Evolutionary conservation across 83 land plant species (phyloP).

Genomic region (Picea abies): DNA sequence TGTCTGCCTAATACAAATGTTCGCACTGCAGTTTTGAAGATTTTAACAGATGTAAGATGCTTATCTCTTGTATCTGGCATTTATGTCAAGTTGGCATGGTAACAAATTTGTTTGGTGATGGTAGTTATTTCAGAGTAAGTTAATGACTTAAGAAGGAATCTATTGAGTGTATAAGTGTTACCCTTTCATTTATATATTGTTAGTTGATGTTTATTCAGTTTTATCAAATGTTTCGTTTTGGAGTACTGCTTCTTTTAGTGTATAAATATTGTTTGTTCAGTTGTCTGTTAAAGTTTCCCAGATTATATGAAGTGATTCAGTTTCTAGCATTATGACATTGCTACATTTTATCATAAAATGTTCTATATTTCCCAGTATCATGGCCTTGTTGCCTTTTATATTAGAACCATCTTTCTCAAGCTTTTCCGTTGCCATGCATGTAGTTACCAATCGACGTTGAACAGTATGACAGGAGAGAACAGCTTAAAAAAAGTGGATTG

Average conservation of each 20-base stretch:
- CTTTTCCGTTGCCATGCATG: constrained; percentile 20
- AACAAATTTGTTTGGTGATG: background rate
- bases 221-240: background rate
- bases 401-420: background rate
- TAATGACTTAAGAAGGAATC: background rate
- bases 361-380: background rate
- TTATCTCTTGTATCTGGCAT: background rate
- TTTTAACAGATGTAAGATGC: constrained; percentile 80
- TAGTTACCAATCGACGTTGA: constrained; percentile 93
- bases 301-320: too few species aligned
- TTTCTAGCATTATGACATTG: background rate
- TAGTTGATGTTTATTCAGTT: background rate
- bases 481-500: constrained; percentile 90
- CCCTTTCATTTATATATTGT: background rate
- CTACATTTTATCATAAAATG: background rate
- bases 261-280: too few species aligned
- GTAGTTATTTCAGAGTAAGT: background rate
- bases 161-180: background rate
- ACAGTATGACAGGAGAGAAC: constrained; percentile 80
- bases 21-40: constrained; percentile 77
- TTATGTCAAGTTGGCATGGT: background rate
- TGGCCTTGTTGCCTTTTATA: background rate
- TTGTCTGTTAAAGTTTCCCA: too few species aligned
- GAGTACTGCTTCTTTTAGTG: too few species aligned
- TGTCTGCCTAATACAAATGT: constrained; percentile 95